Evolutionary conservation across 2,329 filamentous ascomycete genomes (phyloP).

Genomic region (Fusarium musae): DNA sequence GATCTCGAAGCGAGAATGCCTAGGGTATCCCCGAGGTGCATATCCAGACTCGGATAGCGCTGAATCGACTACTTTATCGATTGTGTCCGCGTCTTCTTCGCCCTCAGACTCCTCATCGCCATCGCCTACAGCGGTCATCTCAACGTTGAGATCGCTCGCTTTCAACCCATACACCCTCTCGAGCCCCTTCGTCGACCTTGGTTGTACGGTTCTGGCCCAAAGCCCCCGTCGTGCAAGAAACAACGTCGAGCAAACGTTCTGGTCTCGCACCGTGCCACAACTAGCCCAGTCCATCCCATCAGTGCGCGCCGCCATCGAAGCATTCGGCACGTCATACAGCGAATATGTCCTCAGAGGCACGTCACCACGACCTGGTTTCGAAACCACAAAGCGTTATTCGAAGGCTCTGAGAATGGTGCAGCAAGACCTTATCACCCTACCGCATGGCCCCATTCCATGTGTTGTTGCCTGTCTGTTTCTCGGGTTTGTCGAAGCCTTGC

Average conservation of each 20-base stretch:
- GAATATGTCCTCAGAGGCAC: slow-evolving; percentile 23
- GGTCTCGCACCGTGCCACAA: slow-evolving; percentile 31
- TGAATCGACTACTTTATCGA: not conserved
- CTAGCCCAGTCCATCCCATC: slow-evolving; percentile 24
- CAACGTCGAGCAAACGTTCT: slow-evolving; percentile 23
- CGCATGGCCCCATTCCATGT: slow-evolving; percentile 18
- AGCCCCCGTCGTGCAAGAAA: slow-evolving; percentile 32
- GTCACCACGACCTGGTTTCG: not conserved
- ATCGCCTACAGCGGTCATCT: not conserved
- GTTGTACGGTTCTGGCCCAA: slow-evolving; percentile 15
- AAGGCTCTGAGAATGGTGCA: slow-evolving; percentile 26
- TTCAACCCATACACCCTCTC: not conserved
- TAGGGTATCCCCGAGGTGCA: slow-evolving; percentile 25
- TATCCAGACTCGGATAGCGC: not conserved
- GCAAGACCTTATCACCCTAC: slow-evolving; percentile 19
- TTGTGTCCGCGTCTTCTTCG: not conserved
- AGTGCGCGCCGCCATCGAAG: slow-evolving; percentile 30
- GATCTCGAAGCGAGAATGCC: slow-evolving; percentile 19
- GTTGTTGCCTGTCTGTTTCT: slow-evolving; percentile 36
- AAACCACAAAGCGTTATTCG: slow-evolving; percentile 23
- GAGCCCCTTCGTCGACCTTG: slow-evolving; percentile 18
- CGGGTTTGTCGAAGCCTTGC: slow-evolving; percentile 13
- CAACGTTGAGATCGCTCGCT: not conserved
- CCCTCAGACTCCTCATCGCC: not conserved
- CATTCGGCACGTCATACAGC: slow-evolving; percentile 30